Conservation (phyloP, 1,139 yeast species). For the Diutina neorugosa region DNA sequence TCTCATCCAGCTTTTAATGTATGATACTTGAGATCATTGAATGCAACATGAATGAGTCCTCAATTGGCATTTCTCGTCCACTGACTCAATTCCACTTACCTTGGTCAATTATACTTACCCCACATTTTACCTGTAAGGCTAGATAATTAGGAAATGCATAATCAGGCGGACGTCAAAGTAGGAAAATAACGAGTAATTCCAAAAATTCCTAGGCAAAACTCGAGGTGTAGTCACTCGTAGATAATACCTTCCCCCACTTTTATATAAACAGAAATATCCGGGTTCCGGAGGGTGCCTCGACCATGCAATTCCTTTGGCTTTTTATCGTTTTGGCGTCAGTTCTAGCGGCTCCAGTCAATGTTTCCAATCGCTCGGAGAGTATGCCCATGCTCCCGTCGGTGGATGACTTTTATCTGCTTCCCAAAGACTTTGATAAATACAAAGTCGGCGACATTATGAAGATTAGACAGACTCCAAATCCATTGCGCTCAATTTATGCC, state of each 20-base stretch:
- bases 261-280: neutral
- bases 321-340: neutral
- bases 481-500: neutral
- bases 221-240: too few species aligned
- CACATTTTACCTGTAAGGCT: neutral
- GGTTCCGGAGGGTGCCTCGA: neutral
- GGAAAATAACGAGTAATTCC: neutral
- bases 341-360: neutral
- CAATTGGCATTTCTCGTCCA: too few species aligned
- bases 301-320: neutral
- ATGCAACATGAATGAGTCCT: too few species aligned
- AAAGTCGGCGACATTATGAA: neutral
- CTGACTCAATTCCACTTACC: too few species aligned
- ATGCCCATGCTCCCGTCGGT: neutral
- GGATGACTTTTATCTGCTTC: neutral
- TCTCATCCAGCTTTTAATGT: too few species aligned
- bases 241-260: neutral
- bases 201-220: too few species aligned
- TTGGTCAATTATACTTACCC: too few species aligned
- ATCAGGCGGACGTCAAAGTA: too few species aligned
- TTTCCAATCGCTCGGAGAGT: neutral
- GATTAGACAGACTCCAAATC: neutral
- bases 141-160: neutral
- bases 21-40: too few species aligned
- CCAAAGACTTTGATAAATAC: neutral